These are phyloP conservation scores for Geranium brycei DNA, from an alignment of 345 rosid genomes.

Conservation along the genomic window DNA sequence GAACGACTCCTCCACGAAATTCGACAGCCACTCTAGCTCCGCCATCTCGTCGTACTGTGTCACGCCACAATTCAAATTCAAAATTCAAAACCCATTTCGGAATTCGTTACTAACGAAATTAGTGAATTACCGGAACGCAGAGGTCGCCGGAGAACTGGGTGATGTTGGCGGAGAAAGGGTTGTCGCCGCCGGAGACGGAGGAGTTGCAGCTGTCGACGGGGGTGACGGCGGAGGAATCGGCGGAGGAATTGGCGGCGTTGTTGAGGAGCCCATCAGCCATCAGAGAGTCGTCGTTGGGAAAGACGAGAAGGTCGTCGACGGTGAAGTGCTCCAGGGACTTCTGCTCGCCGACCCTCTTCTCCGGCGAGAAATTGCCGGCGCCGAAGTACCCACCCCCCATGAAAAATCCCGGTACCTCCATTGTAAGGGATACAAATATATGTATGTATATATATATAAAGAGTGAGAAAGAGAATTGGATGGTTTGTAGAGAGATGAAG, in stretches of 20 bases:
- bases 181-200: constrained; percentile 10
- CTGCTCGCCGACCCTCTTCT: constrained; percentile 22
- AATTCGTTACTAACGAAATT: background rate
- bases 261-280: constrained; percentile 10
- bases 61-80: background rate
- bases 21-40: constrained; percentile 67
- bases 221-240: constrained; percentile 9
- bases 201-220: constrained; percentile 11
- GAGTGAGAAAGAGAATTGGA: background rate
- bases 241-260: constrained; percentile 3
- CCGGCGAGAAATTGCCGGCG: constrained; percentile 22
- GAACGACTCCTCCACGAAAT: constrained; percentile 69
- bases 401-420: constrained; percentile 37
- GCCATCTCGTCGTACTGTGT: constrained; percentile 30
- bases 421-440: constrained; percentile 4
- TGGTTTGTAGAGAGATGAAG: constrained; percentile 7
- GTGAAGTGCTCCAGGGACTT: constrained; percentile 32
- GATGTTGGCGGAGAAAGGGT: constrained; percentile 4
- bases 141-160: constrained; percentile 20
- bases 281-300: constrained; percentile 42
- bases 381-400: constrained; percentile 17
- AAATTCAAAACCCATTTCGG: background rate
- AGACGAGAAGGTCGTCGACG: constrained; percentile 59
- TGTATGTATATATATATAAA: background rate
- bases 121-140: constrained; percentile 22